Conservation (phyloP, 2,329 filamentous ascomycete species). For the Parastagonospora avenae region DNA sequence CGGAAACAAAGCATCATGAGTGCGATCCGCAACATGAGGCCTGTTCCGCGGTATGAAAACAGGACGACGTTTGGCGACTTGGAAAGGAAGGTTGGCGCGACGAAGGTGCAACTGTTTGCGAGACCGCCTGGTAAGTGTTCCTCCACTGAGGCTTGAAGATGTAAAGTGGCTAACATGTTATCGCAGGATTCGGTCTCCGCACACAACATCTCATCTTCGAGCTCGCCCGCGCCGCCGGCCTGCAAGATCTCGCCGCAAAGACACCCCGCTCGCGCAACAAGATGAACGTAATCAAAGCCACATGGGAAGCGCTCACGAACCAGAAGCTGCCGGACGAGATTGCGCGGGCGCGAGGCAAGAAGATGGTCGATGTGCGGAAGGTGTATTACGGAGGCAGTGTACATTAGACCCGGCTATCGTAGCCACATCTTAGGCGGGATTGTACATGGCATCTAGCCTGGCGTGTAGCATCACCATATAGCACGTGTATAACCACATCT, state of each 20-base stretch:
- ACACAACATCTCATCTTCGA: slow-evolving; percentile 92
- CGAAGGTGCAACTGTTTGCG: slow-evolving; percentile 78
- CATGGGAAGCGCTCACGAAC: slow-evolving; percentile 78
- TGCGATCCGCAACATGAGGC: slow-evolving; percentile 90
- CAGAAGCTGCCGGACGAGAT: slow-evolving; percentile 90
- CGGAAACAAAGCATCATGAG: slow-evolving; percentile 74
- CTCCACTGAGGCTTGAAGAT: no score
- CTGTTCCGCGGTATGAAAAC: slow-evolving; percentile 88
- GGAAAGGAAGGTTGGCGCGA: slow-evolving; percentile 83
- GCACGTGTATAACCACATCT: background rate
- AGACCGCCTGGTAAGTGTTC: slow-evolving; percentile 79
- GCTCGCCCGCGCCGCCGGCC: slow-evolving; percentile 84
- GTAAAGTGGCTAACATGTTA: no score
- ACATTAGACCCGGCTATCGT: slow-evolving; percentile 23
- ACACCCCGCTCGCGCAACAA: slow-evolving; percentile 89
- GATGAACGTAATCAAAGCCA: slow-evolving; percentile 97
- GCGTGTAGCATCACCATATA: slow-evolving; percentile 3
- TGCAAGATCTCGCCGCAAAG: slow-evolving; percentile 82
- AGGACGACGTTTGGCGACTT: slow-evolving; percentile 89
- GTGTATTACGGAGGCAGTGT: slow-evolving; percentile 86
- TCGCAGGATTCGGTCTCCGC: slow-evolving; percentile 86
- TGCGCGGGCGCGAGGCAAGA: slow-evolving; percentile 86
- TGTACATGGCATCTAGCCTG: slow-evolving; percentile 13
- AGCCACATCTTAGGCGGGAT: background rate
- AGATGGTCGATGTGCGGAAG: slow-evolving; percentile 93